A percentile compares a stretch with the other conserved stretches of the same genome.
Conservation (phyloP, 257 asterid species). For the Ophiorrhiza pumila region DNA sequence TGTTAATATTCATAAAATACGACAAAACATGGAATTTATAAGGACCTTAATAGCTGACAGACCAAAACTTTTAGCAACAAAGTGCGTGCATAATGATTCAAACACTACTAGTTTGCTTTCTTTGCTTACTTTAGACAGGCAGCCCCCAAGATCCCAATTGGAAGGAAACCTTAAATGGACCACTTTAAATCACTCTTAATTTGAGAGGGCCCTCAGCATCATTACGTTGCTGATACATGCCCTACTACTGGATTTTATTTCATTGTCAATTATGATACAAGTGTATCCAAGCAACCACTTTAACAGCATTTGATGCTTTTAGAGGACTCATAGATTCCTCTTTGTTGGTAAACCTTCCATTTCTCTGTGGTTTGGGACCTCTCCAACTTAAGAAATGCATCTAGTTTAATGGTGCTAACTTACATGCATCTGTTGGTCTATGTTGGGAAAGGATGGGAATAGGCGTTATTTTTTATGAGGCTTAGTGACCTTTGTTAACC, state of each 20-base stretch:
- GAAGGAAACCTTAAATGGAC: background rate
- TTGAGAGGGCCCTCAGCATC: background rate
- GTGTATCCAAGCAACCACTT: background rate
- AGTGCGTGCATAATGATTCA: background rate
- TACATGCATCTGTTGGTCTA: background rate
- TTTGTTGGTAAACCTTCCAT: background rate
- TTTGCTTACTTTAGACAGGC: background rate
- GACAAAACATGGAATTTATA: background rate
- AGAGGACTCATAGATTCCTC: background rate
- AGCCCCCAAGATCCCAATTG: background rate
- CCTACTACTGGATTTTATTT: background rate
- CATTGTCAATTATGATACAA: background rate
- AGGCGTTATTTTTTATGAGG: background rate
- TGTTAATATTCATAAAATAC: background rate
- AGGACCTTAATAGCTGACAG: background rate
- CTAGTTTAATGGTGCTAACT: background rate
- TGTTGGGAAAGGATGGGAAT: background rate
- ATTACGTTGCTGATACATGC: background rate
- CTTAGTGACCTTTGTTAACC: too few relatives aligned
- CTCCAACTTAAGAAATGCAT: background rate
- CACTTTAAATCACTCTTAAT: background rate
- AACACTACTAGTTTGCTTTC: background rate
- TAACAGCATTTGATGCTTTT: background rate
- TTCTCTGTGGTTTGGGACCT: background rate
- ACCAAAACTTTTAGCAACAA: background rate